Conservation (phyloP, 2,329 filamentous ascomycete species). For the Curvularia hawaiiensis region DNA sequence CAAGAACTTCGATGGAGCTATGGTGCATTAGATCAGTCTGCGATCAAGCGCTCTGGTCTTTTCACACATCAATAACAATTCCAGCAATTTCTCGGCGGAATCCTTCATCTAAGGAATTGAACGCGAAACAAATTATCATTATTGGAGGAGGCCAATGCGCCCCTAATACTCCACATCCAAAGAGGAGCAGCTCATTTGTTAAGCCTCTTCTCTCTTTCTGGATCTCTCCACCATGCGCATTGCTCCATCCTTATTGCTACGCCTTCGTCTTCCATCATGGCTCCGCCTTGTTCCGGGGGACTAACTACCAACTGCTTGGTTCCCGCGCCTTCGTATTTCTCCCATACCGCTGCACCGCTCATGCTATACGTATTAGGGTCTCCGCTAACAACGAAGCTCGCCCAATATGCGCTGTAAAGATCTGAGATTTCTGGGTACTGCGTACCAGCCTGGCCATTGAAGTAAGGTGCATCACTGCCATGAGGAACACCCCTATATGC, state of each 20-base stretch:
- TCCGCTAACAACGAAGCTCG: conserved; percentile 44
- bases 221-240: conserved; percentile 44
- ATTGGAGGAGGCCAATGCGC: neutral
- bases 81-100: neutral
- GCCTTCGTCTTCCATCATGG: conserved; percentile 33
- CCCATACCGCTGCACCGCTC: conserved; percentile 35
- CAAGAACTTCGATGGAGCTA: no score
- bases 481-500: conserved; percentile 42
- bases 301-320: conserved; percentile 32
- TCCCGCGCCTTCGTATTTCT: conserved; percentile 28
- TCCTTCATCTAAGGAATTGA: neutral
- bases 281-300: conserved; percentile 28
- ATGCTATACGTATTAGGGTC: conserved; percentile 40
- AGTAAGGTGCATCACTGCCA: conserved; percentile 38
- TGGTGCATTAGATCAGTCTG: no score
- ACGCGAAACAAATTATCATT: neutral
- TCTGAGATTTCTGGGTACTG: conserved; percentile 39
- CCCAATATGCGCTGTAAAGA: conserved; percentile 43
- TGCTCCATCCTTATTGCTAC: conserved; percentile 35
- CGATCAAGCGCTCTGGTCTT: neutral
- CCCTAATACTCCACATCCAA: neutral
- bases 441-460: conserved; percentile 34
- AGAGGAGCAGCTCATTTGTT: conserved; percentile 29
- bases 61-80: neutral
- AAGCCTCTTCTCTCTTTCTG: conserved; percentile 34